phyloP scores from a whole-genome alignment of 208 protist species.

The Leishmania tarentolae region DNA sequence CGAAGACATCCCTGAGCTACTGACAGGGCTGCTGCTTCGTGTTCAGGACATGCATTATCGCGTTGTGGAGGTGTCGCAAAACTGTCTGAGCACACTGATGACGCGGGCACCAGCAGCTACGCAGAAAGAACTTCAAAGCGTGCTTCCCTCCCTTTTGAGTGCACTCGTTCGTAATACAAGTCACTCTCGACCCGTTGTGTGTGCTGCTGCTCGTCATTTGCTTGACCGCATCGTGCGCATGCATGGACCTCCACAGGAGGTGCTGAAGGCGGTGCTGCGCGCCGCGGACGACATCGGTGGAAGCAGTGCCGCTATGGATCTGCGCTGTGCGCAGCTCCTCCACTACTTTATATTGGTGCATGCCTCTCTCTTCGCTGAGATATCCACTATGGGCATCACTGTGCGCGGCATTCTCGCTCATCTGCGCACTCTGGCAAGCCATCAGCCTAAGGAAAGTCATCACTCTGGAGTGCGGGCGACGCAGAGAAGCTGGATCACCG shows the following conservation, averaged over 20 bases:
- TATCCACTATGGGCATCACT: slow-evolving; percentile 5
- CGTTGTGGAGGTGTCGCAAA: slow-evolving; percentile 42
- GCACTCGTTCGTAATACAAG: slow-evolving; percentile 9
- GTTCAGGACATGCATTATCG: slow-evolving; percentile 61
- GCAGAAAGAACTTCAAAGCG: slow-evolving; percentile 5
- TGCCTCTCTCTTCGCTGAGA: slow-evolving; percentile 9
- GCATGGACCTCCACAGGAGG: slow-evolving; percentile 4
- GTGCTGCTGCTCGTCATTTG: slow-evolving; percentile 8
- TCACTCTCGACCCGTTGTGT: slow-evolving; percentile 12
- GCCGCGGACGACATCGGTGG: slow-evolving; percentile 6
- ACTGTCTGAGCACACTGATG: slow-evolving; percentile 24
- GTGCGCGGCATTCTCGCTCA: slow-evolving; percentile 16
- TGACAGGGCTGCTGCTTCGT: slow-evolving; percentile 26
- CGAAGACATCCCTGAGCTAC: background rate
- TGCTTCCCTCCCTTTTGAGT: background rate
- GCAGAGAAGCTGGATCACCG: slow-evolving; percentile 3
- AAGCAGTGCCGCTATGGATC: background rate
- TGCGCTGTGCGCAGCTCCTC: slow-evolving; percentile 17
- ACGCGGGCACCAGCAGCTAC: slow-evolving; percentile 1
- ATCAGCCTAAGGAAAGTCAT: background rate
- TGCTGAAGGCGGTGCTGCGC: slow-evolving; percentile 15
- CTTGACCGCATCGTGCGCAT: slow-evolving; percentile 11
- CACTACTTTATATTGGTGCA: slow-evolving; percentile 9
- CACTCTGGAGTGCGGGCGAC: background rate
- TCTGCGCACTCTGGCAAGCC: background rate